Base-by-base conservation (phyloP, 768 basidiomycete genomes). In the Auriculariales sp. region DNA sequence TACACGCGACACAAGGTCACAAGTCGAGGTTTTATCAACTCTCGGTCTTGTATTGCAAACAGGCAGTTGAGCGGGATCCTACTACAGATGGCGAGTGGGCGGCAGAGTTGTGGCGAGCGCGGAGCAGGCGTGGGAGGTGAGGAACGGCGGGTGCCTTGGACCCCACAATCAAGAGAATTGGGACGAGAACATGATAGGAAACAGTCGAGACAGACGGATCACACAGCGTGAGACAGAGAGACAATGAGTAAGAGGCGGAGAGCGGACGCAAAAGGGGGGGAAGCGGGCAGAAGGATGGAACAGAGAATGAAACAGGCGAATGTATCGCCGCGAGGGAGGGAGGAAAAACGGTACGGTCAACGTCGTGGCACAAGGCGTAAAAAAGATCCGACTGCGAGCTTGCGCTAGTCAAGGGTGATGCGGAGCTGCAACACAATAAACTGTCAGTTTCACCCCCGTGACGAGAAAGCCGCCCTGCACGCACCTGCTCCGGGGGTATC, bases 401-500 rank as follows among this genome's bases (percentile, higher is more conserved):
- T 25, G 12, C 39, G 39, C 39, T 44, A 44, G 19, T 44, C 39
- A 12, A 44, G 39, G 39, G 22, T 44, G 39, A 44, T 44, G 31
- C 28, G 31, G 31, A 47, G 46, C 29, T 29, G 28, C n/a, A 9
- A 6, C 45, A 30, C 11, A n/a, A 46, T 22, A 25, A 24, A 14
- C 7, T 25, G 28, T 46, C 45, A 46, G 29, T 48, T 31, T 33
- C 28, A 15, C 10, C 27, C 46, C 25, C 30, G 46, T 19, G 6
- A 19, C 10, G 15, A 32, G 29, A 29, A 22, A 45, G 32, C 46
- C 15, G 33, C 4, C 22, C 28, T n/a, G 31, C 31, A 44, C 39
- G 81, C 70, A 97, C 69, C 67, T 95, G 82, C 64, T 98, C 93
- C 66, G 92, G 72, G 66, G 94, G 92, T 83, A 97, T 94, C 66